Base-by-base conservation (phyloP, 371 early-diverging fungal species). In the Circinella umbellata region DNA sequence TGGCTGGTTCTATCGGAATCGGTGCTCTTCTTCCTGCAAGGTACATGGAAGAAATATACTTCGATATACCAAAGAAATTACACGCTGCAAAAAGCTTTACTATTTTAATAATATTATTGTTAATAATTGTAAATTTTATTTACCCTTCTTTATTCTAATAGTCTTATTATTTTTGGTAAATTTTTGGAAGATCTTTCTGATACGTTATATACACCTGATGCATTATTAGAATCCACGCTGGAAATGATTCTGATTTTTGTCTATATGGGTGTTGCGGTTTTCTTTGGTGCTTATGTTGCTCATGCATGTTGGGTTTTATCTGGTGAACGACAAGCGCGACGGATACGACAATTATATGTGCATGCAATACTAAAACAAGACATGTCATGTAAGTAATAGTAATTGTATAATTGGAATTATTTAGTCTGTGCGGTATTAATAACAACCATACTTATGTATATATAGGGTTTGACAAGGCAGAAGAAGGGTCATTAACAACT, bases 321-420 rank as follows among this genome's bases (percentile, higher is more conserved):
- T n/a, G 82, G 78, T 35, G 82, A 81, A 54, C 72, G 72, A 20
- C 80, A 76, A 66, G 76, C 73, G 73, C 74, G 70, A 69, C 80
- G 89, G n/a, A 84, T 94, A 64, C 88, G 93, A 6, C 83, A 85
- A 69, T 63, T 57, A 15, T 93, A 91, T 63, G 87, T 95, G 53
- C 83, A 80, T 47, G 79, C 95, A 0, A 85, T 94, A 39, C 75
- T 97, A 27, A 85, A 90, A 11, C 95, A 96, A 74, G 92, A 96
- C 46, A 86, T 94, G 61, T 86, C 86, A n/a, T 98, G 92, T 51
- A 1, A 42, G 42, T 42, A 42, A 42, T 42, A 11, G 11, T 42
- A 42, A 42, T 42, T 42, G 3, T 42, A 42, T 27, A 27, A 27
- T 27, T 27, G 2, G 2, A 27, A 27, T 27, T 2, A 27, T 27